Evolutionary conservation across 257 asterid genomes (phyloP), one percentile per base, ranked within the genome.

Genomic region (Nicotiana sylvestris): DNA sequence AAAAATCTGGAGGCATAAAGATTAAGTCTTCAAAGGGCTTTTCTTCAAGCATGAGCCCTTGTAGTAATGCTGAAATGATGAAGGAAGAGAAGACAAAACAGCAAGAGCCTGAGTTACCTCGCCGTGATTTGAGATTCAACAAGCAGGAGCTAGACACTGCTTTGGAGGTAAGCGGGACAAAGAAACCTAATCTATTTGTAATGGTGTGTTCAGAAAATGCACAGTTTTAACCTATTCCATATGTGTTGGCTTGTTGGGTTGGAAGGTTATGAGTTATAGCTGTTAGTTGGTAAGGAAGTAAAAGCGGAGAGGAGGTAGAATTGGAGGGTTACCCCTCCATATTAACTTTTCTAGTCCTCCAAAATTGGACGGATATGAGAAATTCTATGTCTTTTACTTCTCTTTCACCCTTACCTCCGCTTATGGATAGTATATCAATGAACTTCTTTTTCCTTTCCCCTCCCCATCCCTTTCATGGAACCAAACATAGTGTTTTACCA

Each of bases 11-110:
- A 62, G 91, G 94, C 79, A 90, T 93, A 84, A 96, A 91, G 90
- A 91, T 94, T 56, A 96, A 91, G 83, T 87, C 95, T 17, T 95
- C 99, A 12, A 91, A 80, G 88, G 94, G 93, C 68, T 86, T 93
- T 78, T 90, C 90, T 86, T 90, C 98, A 18, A 91, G 94, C 86
- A 88, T 94, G 90, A 94, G 98, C 86, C 99, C 99, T 1, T 94
- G 97, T 82, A 90, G 91, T 87, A 94, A 91, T 83, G 78, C 88
- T 81, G 98, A 95, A 85, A 78, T 78, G 21, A 76, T 61, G 78
- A 90, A 94, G 86, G 94, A 87, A 80, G 98, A 92, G 86, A 89
- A 61, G 81, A 77, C 81, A 53, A 92, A 89, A 84, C 90, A 88
- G 91, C 92, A 89, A 85, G 96, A 92, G 80, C 80, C 86, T 9